phyloP scores from a whole-genome alignment of 441 rosid species.

The Manihot esculenta region DNA sequence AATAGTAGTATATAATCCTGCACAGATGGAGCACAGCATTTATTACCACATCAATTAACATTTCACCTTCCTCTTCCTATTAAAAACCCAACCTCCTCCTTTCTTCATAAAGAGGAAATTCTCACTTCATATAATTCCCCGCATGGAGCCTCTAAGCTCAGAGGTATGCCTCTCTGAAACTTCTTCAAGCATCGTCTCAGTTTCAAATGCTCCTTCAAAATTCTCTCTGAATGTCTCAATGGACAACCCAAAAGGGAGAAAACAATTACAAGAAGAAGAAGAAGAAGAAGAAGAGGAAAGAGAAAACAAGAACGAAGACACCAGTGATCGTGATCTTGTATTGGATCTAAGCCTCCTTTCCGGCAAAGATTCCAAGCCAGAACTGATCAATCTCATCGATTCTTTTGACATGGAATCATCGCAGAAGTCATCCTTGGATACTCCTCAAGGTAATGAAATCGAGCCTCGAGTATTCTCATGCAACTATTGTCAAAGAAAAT shows the following conservation, averaged over 20 bases:
- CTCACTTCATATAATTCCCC: neutral
- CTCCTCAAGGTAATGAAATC: constrained; percentile 21
- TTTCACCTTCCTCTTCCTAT: constrained; percentile 26
- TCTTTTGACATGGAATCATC: constrained; percentile 38
- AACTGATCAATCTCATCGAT: constrained; percentile 56
- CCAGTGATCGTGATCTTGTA: constrained; percentile 26
- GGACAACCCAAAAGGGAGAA: neutral
- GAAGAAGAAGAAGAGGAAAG: neutral
- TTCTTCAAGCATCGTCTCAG: constrained; percentile 28
- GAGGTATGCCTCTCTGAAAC: constrained; percentile 36
- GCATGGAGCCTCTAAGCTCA: constrained; percentile 42
- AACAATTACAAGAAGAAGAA: neutral
- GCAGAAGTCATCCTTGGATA: constrained; percentile 20
- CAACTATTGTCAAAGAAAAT: constrained; percentile 79
- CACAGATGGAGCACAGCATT: constrained; percentile 24
- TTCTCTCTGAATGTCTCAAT: neutral
- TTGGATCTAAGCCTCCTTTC: constrained; percentile 71
- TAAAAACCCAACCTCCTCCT: constrained; percentile 24
- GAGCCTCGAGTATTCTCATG: constrained; percentile 70
- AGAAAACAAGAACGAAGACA: neutral
- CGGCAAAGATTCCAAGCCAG: constrained; percentile 37
- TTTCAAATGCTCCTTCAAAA: neutral
- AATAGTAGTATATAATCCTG: constrained; percentile 20
- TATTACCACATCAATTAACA: constrained; percentile 25
- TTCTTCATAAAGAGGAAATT: neutral